Percentiles rank a stretch among this genome's conserved stretches.
These are phyloP conservation scores for Pugionium cornutum DNA, from an alignment of 345 rosid genomes.

Conservation along the genomic window DNA sequence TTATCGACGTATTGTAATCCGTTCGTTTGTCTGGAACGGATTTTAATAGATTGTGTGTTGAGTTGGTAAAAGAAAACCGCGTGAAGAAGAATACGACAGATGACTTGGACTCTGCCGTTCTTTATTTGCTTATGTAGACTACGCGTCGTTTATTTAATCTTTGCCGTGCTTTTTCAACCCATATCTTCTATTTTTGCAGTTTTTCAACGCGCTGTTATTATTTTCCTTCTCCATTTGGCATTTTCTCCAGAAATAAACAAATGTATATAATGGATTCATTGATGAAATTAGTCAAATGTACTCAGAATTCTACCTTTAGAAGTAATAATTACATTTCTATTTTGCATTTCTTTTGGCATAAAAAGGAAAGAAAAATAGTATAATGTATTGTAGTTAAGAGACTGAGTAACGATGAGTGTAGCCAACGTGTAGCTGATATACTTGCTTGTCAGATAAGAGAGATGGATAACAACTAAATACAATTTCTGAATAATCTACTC, in stretches of 20 bases:
- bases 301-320: too few species aligned
- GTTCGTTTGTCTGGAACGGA: slow-evolving; percentile 17
- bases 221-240: slow-evolving; percentile 17
- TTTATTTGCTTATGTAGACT: slow-evolving; percentile 33
- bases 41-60: slow-evolving; percentile 31
- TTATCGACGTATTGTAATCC: neutral
- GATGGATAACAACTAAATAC: slow-evolving; percentile 29
- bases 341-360: neutral
- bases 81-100: slow-evolving; percentile 45
- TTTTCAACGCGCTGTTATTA: slow-evolving; percentile 25
- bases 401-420: slow-evolving; percentile 27
- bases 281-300: too few species aligned
- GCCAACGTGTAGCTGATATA: slow-evolving; percentile 37
- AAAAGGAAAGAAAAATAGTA: neutral
- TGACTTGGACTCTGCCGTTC: slow-evolving; percentile 36
- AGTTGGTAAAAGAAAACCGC: slow-evolving; percentile 51
- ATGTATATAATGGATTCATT: too few species aligned
- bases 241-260: neutral
- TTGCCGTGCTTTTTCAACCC: slow-evolving; percentile 17
- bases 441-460: slow-evolving; percentile 26
- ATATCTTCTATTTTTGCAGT: neutral
- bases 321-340: too few species aligned
- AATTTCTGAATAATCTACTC: slow-evolving; percentile 21
- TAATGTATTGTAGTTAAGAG: neutral
- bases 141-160: slow-evolving; percentile 45